Conservation (phyloP, 352 stramenopile species). For the Phytophthora uliginosa region DNA sequence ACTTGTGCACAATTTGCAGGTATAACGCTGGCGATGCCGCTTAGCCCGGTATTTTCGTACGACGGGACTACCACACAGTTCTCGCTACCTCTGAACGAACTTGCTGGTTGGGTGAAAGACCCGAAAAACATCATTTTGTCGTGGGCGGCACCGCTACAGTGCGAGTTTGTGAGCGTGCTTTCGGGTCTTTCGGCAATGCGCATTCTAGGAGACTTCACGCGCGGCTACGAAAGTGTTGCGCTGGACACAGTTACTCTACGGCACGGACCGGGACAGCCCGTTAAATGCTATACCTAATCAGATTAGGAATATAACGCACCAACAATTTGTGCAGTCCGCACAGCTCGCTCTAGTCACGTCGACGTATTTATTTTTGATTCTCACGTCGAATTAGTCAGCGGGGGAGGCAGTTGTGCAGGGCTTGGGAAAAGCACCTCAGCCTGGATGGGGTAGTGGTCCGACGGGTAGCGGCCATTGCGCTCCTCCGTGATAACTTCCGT, state of each 20-base stretch:
- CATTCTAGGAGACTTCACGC: slow-evolving; percentile 94
- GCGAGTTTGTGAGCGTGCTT: slow-evolving; percentile 91
- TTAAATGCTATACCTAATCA: slow-evolving; percentile 41
- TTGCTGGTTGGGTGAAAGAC: slow-evolving; percentile 91
- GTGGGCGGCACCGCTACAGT: slow-evolving; percentile 81
- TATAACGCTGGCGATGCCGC: slow-evolving; percentile 87
- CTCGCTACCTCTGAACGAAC: slow-evolving; percentile 81
- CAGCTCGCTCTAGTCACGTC: slow-evolving; percentile 23
- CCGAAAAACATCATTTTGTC: slow-evolving; percentile 90
- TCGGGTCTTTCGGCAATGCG: slow-evolving; percentile 84
- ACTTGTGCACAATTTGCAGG: slow-evolving; percentile 87
- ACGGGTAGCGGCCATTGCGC: slow-evolving; percentile 84
- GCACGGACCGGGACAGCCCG: slow-evolving; percentile 59
- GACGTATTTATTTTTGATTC: slow-evolving; percentile 30
- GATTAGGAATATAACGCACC: slow-evolving; percentile 25
- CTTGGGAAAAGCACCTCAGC: slow-evolving; percentile 83
- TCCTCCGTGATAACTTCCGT: slow-evolving; percentile 89
- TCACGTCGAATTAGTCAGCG: slow-evolving; percentile 31
- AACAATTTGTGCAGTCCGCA: slow-evolving; percentile 26
- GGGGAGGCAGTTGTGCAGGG: slow-evolving; percentile 60
- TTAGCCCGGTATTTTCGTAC: slow-evolving; percentile 83
- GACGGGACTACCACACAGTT: slow-evolving; percentile 87
- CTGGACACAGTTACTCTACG: slow-evolving; percentile 86
- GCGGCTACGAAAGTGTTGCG: slow-evolving; percentile 91
- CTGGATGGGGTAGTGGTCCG: slow-evolving; percentile 91